phyloP scores from a whole-genome alignment of 2,329 filamentous ascomycete genomes.

The Diaporthe amygdali region DNA sequence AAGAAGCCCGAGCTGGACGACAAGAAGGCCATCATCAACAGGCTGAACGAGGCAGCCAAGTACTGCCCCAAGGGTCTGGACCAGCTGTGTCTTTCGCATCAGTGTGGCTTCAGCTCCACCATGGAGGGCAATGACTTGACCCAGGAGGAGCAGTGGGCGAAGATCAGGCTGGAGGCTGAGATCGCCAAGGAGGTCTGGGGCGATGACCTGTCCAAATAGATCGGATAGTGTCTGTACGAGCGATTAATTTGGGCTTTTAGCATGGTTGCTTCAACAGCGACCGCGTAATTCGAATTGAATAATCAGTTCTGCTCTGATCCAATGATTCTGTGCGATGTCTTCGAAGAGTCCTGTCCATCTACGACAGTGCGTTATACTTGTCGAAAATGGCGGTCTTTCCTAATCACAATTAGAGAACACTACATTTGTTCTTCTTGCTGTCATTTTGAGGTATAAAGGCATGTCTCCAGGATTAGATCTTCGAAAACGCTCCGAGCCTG shows the following conservation, averaged over 20 bases:
- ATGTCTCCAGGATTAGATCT: too few species aligned
- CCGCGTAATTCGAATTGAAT: not conserved
- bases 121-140: conserved; percentile 61
- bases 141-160: conserved; percentile 63
- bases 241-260: not conserved
- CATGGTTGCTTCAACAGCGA: conserved; percentile 21
- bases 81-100: conserved; percentile 61
- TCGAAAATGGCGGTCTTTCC: too few species aligned
- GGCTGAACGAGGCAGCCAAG: conserved; percentile 50
- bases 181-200: conserved; percentile 65
- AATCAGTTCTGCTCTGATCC: not conserved
- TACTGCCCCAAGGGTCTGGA: conserved; percentile 57
- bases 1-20: conserved; percentile 63
- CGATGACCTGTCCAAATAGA: conserved; percentile 43
- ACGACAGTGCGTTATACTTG: too few species aligned
- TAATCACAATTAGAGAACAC: too few species aligned
- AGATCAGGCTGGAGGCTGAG: conserved; percentile 58
- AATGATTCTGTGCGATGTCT: not conserved
- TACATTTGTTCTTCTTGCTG: too few species aligned
- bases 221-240: not conserved
- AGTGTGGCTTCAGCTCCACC: conserved; percentile 63
- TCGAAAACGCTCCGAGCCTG: too few species aligned
- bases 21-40: conserved; percentile 41
- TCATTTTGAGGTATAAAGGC: too few species aligned
- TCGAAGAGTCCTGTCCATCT: too few species aligned